Conservation (phyloP, 2,329 filamentous ascomycete species). For the Fusarium transvaalense region DNA sequence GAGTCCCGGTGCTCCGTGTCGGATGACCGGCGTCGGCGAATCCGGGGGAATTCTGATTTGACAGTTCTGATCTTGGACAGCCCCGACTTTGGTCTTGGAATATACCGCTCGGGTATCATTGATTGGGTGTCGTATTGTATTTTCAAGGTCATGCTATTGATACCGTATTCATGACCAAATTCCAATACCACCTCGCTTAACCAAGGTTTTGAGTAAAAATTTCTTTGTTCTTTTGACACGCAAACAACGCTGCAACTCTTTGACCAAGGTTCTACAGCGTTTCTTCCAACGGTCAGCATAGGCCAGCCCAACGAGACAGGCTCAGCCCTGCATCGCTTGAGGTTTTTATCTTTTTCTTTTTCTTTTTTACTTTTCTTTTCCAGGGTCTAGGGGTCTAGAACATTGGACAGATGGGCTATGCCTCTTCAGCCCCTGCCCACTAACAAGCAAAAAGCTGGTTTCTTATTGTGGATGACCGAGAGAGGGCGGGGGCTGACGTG, state of each 20-base stretch:
- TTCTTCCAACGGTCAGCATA: slow-evolving; percentile 4
- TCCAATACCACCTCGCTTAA: neutral
- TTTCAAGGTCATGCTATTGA: neutral
- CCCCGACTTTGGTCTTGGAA: neutral
- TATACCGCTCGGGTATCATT: neutral
- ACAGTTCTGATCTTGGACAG: neutral
- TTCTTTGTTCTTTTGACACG: slow-evolving; percentile 1
- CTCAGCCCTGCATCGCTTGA: slow-evolving; percentile 37
- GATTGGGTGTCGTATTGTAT: neutral
- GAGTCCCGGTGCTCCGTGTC: neutral
- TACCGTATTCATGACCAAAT: neutral
- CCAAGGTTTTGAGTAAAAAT: neutral
- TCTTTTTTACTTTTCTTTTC: slow-evolving; percentile 2
- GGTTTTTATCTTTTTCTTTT: slow-evolving; percentile 1
- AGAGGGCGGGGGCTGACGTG: slow-evolving; percentile 43
- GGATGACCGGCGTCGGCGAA: neutral
- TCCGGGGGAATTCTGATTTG: neutral
- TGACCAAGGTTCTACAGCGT: slow-evolving; percentile 21
- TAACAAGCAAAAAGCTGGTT: slow-evolving; percentile 42
- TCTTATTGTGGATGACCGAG: slow-evolving; percentile 25
- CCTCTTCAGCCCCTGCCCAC: slow-evolving; percentile 24
- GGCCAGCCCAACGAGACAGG: slow-evolving; percentile 29
- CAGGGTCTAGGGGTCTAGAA: slow-evolving; percentile 45
- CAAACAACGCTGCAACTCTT: slow-evolving; percentile 7
- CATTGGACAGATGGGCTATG: slow-evolving; percentile 14